Evolutionary conservation across 208 protist species (phyloP), one percentile per base, ranked within the genome.

Genomic region (Crithidia bombi): DNA sequence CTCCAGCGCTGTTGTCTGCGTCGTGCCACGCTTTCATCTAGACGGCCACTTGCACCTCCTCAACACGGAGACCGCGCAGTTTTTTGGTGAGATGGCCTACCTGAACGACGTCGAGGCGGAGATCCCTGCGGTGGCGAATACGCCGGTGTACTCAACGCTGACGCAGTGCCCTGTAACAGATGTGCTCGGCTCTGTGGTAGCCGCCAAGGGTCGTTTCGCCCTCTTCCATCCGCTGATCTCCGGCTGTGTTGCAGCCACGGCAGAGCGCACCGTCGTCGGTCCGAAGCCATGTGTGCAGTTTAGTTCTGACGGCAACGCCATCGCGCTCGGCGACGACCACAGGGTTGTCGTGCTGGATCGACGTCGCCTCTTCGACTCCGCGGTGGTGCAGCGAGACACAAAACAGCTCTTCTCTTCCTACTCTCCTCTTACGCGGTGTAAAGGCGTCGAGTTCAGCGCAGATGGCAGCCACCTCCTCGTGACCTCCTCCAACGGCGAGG

Each of bases 31-130:
- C 26, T 79, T 83, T 43, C 75, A 75, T 49, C 65, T 85, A 5
- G 91, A 96, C 46, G 91, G 91, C 30, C 87, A 96, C 57, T 65
- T 96, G 65, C 87, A 96, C 69, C 73, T 96, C 3, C 63, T 94
- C 2, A 92, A 90, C 63, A 73, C 83, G 26, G 85, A 83, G 47
- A 85, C 86, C 9, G 85, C 84, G 23, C 79, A 90, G 65, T 77
- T 96, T 52, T 82, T 89, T 38, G 59, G 73, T 35, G 78, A 78
- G 49, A 78, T 94, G 74, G 83, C 86, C 12, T 90, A 91, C 73
- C 7, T 90, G 1, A 83, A 87, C 67, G 91, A 93, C 52, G 64
- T 64, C 0, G 80, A 78, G 44, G 46, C 36, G 0, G 82, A 83
- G 75, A 54, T 90, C 11, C 33, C 57, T 15, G 63, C 76, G 9